Percentiles rank a stretch among this genome's conserved stretches.
Conservation (phyloP, 176 grass and related monocot species). For the Carex myosuroides region DNA sequence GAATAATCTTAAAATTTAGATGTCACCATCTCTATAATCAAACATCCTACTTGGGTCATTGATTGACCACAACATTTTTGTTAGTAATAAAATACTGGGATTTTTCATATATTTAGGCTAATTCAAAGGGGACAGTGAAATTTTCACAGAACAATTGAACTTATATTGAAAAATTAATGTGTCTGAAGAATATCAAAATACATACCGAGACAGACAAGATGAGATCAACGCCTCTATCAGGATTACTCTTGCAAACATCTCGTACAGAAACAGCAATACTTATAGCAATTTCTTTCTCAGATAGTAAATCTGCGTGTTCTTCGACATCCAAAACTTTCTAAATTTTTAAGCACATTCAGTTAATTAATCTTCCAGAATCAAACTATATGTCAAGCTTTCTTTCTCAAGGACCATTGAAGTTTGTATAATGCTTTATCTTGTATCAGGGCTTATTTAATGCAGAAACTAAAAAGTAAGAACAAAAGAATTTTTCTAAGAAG, state of each 20-base stretch:
- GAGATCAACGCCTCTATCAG: conserved; percentile 94
- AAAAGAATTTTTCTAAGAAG: not conserved
- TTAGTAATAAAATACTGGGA: not conserved
- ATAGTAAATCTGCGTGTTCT: conserved; percentile 44
- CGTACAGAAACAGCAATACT: conserved; percentile 79
- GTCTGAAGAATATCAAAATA: conserved; percentile 11
- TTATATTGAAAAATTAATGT: not conserved
- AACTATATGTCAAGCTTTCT: not conserved
- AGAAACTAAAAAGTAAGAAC: conserved; percentile 1
- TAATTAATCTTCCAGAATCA: conserved; percentile 14
- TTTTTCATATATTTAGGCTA: not conserved
- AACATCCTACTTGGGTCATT: not conserved
- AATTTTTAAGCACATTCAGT: conserved; percentile 38
- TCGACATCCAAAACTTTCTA: conserved; percentile 73
- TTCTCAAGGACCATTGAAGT: not conserved
- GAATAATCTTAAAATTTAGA: not conserved
- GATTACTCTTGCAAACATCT: conserved; percentile 84
- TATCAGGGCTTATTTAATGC: not conserved
- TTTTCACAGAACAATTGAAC: not conserved
- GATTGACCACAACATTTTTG: not conserved
- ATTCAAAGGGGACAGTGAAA: not conserved
- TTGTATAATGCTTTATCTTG: not conserved
- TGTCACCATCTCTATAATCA: not conserved
- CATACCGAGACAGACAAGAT: conserved; percentile 80
- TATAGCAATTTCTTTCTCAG: conserved; percentile 53